phyloP scores from a whole-genome alignment of 345 rosid genomes.

The Excoecaria agallocha region DNA sequence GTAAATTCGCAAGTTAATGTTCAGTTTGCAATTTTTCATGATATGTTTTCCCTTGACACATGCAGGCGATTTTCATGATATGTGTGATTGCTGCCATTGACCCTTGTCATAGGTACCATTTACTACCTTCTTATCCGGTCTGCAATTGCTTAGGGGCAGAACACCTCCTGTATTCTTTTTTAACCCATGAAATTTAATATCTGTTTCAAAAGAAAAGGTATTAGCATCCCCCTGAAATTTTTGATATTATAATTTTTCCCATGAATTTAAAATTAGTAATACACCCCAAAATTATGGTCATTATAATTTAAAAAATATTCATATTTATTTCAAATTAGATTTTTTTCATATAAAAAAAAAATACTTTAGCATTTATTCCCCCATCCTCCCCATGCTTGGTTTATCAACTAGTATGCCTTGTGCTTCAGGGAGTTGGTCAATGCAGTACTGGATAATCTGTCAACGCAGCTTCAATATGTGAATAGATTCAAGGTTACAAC shows the following conservation, averaged over 20 bases:
- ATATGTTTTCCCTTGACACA: constrained; percentile 14
- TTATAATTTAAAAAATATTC: too few relatives aligned
- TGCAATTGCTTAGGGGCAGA: neutral
- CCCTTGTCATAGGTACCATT: constrained; percentile 69
- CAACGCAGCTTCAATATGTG: constrained; percentile 66
- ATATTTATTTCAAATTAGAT: too few relatives aligned
- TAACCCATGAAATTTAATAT: too few relatives aligned
- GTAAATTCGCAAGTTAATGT: neutral
- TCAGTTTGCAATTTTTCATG: neutral
- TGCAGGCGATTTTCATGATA: constrained; percentile 90
- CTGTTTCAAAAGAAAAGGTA: too few relatives aligned
- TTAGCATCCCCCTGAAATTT: too few relatives aligned
- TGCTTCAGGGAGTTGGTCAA: constrained; percentile 71
- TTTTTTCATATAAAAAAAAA: too few relatives aligned
- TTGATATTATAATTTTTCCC: too few relatives aligned
- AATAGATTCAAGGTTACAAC: constrained; percentile 68
- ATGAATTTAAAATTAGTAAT: too few relatives aligned
- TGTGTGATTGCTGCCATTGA: constrained; percentile 76
- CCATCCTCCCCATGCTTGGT: neutral
- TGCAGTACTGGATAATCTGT: constrained; percentile 62
- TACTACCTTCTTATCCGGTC: neutral
- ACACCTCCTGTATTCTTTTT: too few relatives aligned
- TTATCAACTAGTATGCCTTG: constrained; percentile 14
- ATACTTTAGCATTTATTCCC: too few relatives aligned
- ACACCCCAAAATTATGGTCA: too few relatives aligned